Base-by-base conservation (phyloP, 2,329 filamentous ascomycete species). In the Cladosporium halotolerans region DNA sequence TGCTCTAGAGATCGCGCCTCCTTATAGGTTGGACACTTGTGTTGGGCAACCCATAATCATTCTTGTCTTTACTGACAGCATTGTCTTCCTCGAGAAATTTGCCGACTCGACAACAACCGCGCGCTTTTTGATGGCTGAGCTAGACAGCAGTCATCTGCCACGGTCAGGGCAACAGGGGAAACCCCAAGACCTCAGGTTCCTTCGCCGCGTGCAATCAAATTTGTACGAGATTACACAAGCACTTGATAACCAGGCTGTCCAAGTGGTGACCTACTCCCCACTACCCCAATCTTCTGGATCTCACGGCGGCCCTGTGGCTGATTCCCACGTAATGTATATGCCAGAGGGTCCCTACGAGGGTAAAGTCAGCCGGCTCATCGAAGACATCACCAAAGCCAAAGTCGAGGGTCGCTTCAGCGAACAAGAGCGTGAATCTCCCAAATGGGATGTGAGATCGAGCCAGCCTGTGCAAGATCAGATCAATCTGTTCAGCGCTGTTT, bases 351-450 rank as follows among this genome's bases (percentile, higher is more conserved):
- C 80, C 7, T 92, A 92, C 62, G 88, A 95, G 65, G 84, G 84
- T 23, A 91, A 85, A 67, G 88, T 86, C 1, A 74, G 77, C 14
- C 88, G 85, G 56, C 84, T 89, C 70, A 83, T 83, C 28, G 92
- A 97, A 70, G 93, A 97, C 59, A 78, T 96, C 10, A 82, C 84
- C 45, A 95, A 92, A 71, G 90, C 91, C 8, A 83, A 85, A 58
- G 83, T 96, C 11, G 92, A 96, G 70, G 86, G 84, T 5, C 82
- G 91, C 9, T 96, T 95, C 63, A 75, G 87, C 0, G 90, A 96
- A 66, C 69, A 75, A n/a, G 89, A 96, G 72, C 82, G 91, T 55
- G 89, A 96, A 68, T 81, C 85, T 55, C 79, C 84, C 13, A 83
- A 80, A 61, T 96, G 89, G 90, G 87, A 87, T 32, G 79, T 95